Percentiles rank a stretch among this genome's conserved stretches.
Evolutionary conservation across 2,329 filamentous ascomycete genomes (phyloP).

Genomic region (Microsporum ferrugineum): DNA sequence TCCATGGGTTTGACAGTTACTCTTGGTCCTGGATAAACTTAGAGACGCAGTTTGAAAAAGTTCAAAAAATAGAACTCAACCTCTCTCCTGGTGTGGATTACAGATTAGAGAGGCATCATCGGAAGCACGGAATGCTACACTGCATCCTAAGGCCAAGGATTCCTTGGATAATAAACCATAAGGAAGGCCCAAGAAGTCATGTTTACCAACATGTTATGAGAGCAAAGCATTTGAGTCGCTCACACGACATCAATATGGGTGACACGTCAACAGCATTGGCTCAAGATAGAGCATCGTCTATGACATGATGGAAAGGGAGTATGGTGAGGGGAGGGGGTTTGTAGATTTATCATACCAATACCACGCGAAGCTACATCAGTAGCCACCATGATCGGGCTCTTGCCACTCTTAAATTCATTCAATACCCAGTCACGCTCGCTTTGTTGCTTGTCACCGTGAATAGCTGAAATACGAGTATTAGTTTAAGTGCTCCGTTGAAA

Average conservation of each 20-base stretch:
- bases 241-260: constrained; percentile 46
- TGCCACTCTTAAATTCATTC: constrained; percentile 98
- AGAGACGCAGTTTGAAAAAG: constrained; percentile 60
- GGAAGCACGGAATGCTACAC: constrained; percentile 61
- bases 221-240: constrained; percentile 70
- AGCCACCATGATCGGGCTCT: constrained; percentile 99
- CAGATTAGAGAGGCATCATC: constrained; percentile 63
- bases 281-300: constrained; percentile 10
- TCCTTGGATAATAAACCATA: constrained; percentile 68
- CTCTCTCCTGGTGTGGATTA: constrained; percentile 53
- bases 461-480: constrained; percentile 49
- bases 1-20: constrained; percentile 44
- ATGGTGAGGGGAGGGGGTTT: constrained; percentile 28
- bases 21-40: constrained; percentile 57
- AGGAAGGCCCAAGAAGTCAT: constrained; percentile 68
- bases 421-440: constrained; percentile 99
- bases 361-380: constrained; percentile 99
- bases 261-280: constrained; percentile 27
- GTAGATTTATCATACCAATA: constrained; percentile 90
- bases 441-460: constrained; percentile 98
- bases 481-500: constrained; percentile 16
- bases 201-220: constrained; percentile 78
- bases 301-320: constrained; percentile 6
- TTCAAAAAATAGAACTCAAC: constrained; percentile 71
- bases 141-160: constrained; percentile 77